Evolutionary conservation across 2,329 filamentous ascomycete species (phyloP), one percentile per base, ranked within the genome.

Genomic region (Sphaerulina vaccinii): DNA sequence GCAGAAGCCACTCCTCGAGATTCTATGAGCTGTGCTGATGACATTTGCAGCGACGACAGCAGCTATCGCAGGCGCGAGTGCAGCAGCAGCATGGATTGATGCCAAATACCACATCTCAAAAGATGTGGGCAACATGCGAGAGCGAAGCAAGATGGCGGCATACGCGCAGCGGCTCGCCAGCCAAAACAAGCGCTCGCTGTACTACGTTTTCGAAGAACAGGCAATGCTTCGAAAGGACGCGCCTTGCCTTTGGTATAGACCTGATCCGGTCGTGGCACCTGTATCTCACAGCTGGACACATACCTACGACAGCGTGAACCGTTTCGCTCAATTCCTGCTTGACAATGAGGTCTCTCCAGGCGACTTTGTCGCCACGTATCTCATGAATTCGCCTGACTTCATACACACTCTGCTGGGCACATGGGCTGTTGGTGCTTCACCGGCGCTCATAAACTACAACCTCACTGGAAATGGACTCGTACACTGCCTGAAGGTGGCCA

Each of bases 51-150:
- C 55, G 6, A 47, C 58, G 10, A 52, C 48, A 36, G 47, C 49
- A 41, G 58, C 60, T n/a, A 27, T 61, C 5, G 65, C 85, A 13
- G 79, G 82, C 38, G 8, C 27, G 9, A 13, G 9, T 3, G 7
- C 27, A 3, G 78, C 79, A 32, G 77, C 79, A 24, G 86, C 87
- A 5, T 95, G 95, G 68, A 69, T 92, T 60, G 88, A 93, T 65
- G 90, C 87, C 29, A 84, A 81, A 66, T 79, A 78, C 51, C 79
- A 81, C 5, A 62, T 91, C 36, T 83, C 76, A 66, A 84, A 88
- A 66, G 90, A 95, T 69, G 63, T 93, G n/a, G 51, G 43, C 7
- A 46, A 24, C 21, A 52, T 59, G 8, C 52, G 49, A 22, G 58
- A 61, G 23, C 35, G 51, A 19, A 44, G 40, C 13, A 27, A 37